Evolutionary conservation across 2,329 filamentous ascomycete species (phyloP), one percentile per base, ranked within the genome.

Genomic region (Aspergillus jensenii): DNA sequence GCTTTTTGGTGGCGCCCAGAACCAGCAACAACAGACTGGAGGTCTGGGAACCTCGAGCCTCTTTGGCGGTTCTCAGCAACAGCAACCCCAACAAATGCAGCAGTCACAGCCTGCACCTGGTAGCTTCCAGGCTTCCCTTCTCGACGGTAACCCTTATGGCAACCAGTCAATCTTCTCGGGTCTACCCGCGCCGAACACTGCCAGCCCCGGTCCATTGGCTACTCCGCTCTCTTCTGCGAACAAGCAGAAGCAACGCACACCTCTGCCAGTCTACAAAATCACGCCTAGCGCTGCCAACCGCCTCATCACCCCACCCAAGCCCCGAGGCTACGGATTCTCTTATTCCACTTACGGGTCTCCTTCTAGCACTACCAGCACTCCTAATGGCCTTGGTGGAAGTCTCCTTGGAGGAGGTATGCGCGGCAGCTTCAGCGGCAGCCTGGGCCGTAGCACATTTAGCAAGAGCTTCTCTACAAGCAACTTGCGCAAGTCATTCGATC

Each of bases 341-440:
- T 97, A 97, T 76, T 96, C 92, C 63, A 92, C 88, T 2, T 96
- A 96, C 67, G 91, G 91, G 45, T 93, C 90, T 1, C 92, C 93
- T 6, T 86, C 89, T 4, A 82, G 88, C 69, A 82, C 80, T 39
- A 80, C 84, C 44, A 91, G 88, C 72, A 89, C 90, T 6, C 89
- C 90, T 5, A 87, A 85, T 39, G 82, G 81, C 17, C 77, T 89
- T 52, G 84, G 85, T 23, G 86, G 85, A 68, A 92, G 87, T 69
- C 74, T 93, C 37, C 74, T 89, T 35, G 74, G 74, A 45, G 65
- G 70, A 21, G 70, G 67, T 44, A 56, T 71, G 49, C 69, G 69
- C 33, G 76, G 77, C 25, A 78, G 73, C 58, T 61, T 74, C 50
- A 72, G 67, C 50, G 74, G 76, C n/a, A 89, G 87, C 69, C 78